A percentile compares a stretch with the other conserved stretches of the same genome.
phyloP scores from a whole-genome alignment of 805 yeast genomes.

The Ogataea neopini region DNA sequence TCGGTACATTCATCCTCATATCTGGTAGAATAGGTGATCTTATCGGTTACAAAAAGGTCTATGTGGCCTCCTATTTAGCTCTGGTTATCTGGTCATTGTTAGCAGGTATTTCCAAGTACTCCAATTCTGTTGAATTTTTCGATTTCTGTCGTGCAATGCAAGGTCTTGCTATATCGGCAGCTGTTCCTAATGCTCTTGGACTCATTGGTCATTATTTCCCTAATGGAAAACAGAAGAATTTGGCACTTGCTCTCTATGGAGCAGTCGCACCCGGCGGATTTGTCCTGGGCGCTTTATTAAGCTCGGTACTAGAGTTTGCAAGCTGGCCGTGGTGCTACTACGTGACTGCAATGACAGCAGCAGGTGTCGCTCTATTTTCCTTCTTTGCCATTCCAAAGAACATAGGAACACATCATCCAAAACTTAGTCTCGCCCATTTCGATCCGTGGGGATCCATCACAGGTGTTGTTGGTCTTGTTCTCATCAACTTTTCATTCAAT shows the following conservation, averaged over 20 bases:
- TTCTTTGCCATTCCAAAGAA: slow-evolving; percentile 41
- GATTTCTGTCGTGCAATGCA: slow-evolving; percentile 59
- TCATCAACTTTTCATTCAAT: slow-evolving; percentile 70
- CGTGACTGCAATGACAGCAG: slow-evolving; percentile 43
- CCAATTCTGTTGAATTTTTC: slow-evolving; percentile 50
- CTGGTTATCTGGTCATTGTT: slow-evolving; percentile 57
- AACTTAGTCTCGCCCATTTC: slow-evolving; percentile 29
- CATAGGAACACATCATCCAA: slow-evolving; percentile 18
- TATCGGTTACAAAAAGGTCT: slow-evolving; percentile 59
- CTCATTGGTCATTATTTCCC: slow-evolving; percentile 49
- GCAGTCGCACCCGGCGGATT: slow-evolving; percentile 67
- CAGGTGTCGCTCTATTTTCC: slow-evolving; percentile 35
- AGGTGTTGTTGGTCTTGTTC: slow-evolving; percentile 60
- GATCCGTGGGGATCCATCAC: slow-evolving; percentile 55
- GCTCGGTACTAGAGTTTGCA: slow-evolving; percentile 45
- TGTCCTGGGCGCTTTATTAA: slow-evolving; percentile 52
- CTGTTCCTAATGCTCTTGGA: slow-evolving; percentile 63
- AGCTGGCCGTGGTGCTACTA: slow-evolving; percentile 68
- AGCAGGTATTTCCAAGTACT: slow-evolving; percentile 56
- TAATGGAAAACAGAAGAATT: slow-evolving; percentile 49
- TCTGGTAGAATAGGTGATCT: slow-evolving; percentile 75
- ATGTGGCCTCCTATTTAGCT: slow-evolving; percentile 58
- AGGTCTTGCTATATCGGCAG: slow-evolving; percentile 63
- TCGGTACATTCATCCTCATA: slow-evolving; percentile 70
- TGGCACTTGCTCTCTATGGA: slow-evolving; percentile 58